A percentile compares a stretch with the other conserved stretches of the same genome.
These are phyloP conservation scores for Escallonia herrerae DNA, from an alignment of 129 eudicot genomes.

Conservation along the genomic window DNA sequence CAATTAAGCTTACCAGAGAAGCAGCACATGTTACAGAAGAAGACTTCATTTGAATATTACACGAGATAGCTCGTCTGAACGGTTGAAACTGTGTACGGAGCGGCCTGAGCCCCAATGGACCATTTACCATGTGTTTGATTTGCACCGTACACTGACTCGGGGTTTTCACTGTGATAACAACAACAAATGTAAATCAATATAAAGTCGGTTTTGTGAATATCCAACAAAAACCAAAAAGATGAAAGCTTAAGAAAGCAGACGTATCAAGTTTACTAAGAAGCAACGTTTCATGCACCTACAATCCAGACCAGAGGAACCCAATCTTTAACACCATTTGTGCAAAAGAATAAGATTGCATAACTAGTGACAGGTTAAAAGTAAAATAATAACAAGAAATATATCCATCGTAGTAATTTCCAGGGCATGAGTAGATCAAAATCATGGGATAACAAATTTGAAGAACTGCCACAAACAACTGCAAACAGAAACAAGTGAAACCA, in stretches of 20 bases:
- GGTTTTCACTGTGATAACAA: slow-evolving; percentile 29
- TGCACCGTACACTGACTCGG: slow-evolving; percentile 26
- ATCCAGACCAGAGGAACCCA: too few species aligned
- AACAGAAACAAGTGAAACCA: too few species aligned
- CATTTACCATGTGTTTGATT: slow-evolving; percentile 18
- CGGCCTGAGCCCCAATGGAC: slow-evolving; percentile 22
- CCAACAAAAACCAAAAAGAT: slow-evolving; percentile 4
- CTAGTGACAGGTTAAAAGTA: too few species aligned
- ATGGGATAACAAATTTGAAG: too few species aligned
- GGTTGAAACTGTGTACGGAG: slow-evolving; percentile 22
- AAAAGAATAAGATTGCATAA: too few species aligned
- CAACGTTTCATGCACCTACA: neutral
- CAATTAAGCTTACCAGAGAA: slow-evolving; percentile 48
- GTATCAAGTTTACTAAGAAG: neutral
- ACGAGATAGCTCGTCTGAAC: slow-evolving; percentile 12
- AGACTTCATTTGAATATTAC: slow-evolving; percentile 18
- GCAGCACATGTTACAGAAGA: slow-evolving; percentile 56
- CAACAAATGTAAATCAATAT: slow-evolving; percentile 3
- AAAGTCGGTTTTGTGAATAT: slow-evolving; percentile 8
- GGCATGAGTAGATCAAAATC: too few species aligned
- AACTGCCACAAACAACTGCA: too few species aligned
- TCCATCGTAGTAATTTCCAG: too few species aligned
- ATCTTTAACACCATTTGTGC: too few species aligned
- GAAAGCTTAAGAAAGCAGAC: neutral
- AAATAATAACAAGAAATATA: too few species aligned